Base-by-base conservation (phyloP, 805 yeast species). In the Yarrowia yakushimensis region DNA sequence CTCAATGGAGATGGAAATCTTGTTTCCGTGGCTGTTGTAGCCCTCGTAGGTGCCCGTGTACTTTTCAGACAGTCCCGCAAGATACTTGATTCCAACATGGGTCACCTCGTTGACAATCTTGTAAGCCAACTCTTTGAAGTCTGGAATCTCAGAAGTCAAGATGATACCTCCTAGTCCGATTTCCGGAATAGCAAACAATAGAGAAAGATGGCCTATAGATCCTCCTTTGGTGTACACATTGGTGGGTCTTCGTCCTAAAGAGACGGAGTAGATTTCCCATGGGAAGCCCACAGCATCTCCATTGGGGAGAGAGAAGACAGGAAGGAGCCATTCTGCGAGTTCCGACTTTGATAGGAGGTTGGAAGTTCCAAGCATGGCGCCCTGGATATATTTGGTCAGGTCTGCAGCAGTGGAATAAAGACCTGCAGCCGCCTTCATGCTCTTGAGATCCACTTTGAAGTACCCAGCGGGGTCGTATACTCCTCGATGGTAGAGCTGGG, bases 151-250 rank as follows among this genome's bases (percentile, higher is more conserved):
- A 5, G 59, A 34, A 0, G 59, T 52, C 59, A 52, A 25, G 13
- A 52, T 52, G 13, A 52, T 52, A 1, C 59, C 59, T 3, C 59
- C 59, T 1, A 52, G 23, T 20, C 59, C 59, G n/a, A 36, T 13
- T 17, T 52, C 59, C 10, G 59, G 59, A 13, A 52, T 25, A 0
- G 43, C 59, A 36, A 52, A 52, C 4, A 43, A 8, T 33, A 52
- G 25, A 23, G 59, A 52, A 7, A 52, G 43, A 12, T 52, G 59
- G 5, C 59, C 59, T 0, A 52, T 23, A 25, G 59, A n/a, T 17
- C 59, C 59, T 7, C 59, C 59, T 20, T 52, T 52, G 18, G 59
- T 52, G 33, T 52, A 52, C 18, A 36, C 59, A 18, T 52, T 52
- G 22, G 59, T 52, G 10, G 59, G 23, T 12, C 59, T 33, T 25